These are phyloP conservation scores for Tulasnella sp. DNA, from an alignment of 768 basidiomycete genomes.

Conservation along the genomic window DNA sequence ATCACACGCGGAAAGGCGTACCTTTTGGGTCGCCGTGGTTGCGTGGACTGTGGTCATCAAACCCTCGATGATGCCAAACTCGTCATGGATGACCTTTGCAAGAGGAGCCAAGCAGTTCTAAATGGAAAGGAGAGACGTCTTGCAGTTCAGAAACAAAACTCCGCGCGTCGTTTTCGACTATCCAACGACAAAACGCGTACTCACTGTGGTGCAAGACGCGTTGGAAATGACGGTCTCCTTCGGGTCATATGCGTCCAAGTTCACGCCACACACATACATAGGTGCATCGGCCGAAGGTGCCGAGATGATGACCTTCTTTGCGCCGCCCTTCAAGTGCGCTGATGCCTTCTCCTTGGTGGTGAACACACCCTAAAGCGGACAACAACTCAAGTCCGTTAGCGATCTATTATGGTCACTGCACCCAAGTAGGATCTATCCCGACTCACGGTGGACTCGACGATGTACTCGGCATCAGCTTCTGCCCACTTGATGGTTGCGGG, in stretches of 20 bases:
- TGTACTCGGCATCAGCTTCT: conserved; percentile 71
- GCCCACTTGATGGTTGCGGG: conserved; percentile 80
- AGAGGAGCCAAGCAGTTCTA: conserved; percentile 95
- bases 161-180: not conserved
- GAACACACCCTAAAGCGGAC: conserved; percentile 74
- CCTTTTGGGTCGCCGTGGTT: conserved; percentile 86
- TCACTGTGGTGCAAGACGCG: conserved; percentile 87
- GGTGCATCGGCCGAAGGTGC: conserved; percentile 96
- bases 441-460: conserved; percentile 88
- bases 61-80: conserved; percentile 90
- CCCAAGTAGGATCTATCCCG: not conserved
- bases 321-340: conserved; percentile 93
- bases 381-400: not conserved
- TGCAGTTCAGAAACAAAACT: too few relatives aligned
- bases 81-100: conserved; percentile 96
- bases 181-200: not conserved
- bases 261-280: conserved; percentile 92
- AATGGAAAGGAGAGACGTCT: not conserved
- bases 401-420: not conserved
- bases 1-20: conserved; percentile 5
- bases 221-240: conserved; percentile 92
- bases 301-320: conserved; percentile 99
- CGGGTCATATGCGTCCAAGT: conserved; percentile 84
- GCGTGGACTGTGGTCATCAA: conserved; percentile 99
- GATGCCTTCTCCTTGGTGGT: conserved; percentile 89